A percentile compares a stretch with the other conserved stretches of the same genome.
phyloP scores from a whole-genome alignment of 2,329 filamentous ascomycete species.

The Diplodia mutila region DNA sequence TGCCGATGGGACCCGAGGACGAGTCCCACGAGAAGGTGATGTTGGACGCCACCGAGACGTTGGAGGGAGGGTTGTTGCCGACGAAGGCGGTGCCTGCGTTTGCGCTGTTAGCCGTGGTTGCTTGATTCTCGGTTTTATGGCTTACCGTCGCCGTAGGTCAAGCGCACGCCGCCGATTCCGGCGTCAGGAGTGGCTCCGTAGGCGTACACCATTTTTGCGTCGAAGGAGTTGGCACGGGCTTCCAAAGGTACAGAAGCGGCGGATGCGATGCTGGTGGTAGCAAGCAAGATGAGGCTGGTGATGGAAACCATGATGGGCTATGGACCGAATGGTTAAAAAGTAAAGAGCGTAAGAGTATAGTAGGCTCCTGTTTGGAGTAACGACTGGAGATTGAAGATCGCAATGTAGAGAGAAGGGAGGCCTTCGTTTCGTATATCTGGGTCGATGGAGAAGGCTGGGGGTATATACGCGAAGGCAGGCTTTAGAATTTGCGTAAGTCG shows the following conservation, averaged over 20 bases:
- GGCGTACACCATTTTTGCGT: constrained; percentile 5
- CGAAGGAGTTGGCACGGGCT: background rate
- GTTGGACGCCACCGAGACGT: constrained; percentile 20
- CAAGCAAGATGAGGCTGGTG: constrained; percentile 6
- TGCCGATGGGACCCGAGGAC: background rate
- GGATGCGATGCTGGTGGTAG: constrained; percentile 7
- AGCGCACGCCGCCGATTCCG: constrained; percentile 17
- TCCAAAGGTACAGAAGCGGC: constrained; percentile 8
- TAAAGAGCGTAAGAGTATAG: background rate
- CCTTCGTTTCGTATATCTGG: constrained; percentile 21
- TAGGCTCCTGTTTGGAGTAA: constrained; percentile 12
- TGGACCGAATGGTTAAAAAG: constrained; percentile 7
- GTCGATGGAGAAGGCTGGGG: background rate
- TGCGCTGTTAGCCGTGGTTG: background rate
- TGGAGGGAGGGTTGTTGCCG: constrained; percentile 11
- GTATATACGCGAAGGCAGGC: background rate
- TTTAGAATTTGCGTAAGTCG: constrained; percentile 1
- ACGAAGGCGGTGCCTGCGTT: constrained; percentile 6
- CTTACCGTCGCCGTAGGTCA: constrained; percentile 23
- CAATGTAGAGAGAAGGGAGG: constrained; percentile 9
- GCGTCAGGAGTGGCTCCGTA: constrained; percentile 11
- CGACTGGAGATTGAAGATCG: constrained; percentile 7
- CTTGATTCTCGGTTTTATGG: too few relatives aligned
- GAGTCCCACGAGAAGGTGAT: constrained; percentile 18
- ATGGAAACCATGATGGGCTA: constrained; percentile 12